Base-by-base conservation (phyloP, 169 alveolate species). In the Eimeria sp. region DNA sequence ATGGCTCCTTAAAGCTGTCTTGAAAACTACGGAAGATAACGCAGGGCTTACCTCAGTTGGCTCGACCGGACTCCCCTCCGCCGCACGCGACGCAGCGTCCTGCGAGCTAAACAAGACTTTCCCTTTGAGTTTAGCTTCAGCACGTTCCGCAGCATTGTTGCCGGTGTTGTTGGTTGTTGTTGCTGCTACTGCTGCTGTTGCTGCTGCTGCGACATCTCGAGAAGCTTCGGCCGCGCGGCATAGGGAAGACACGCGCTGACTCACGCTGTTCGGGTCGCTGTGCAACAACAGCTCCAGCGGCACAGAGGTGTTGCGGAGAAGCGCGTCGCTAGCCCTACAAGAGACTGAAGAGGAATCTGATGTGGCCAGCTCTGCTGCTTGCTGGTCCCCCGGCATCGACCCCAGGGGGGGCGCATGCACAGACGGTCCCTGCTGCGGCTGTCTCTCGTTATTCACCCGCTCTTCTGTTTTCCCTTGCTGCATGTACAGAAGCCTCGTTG, bases 201-300 rank as follows among this genome's bases (percentile, higher is more conserved):
- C 51, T 11, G 83, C 83, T 34, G 70, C 27, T 61, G 70, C 10
- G 45, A 14, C 61, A 10, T 49, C 91, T 13, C 73, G 91, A 51
- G 73, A 11, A 45, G 91, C 73, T 20, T 51, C 73, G 14, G 49
- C 73, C 91, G 61, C 40, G 67, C 75, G 49, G 49, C 75, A 5
- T 9, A 57, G 49, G 16, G 75, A 83, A 20, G 91, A 30, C 54
- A 18, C 30, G 75, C 73, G 73, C 70, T 51, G 25, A 40, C 91
- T 49, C 30, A 51, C 51, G 47, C 75, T 18, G 51, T 57, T 14
- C 75, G 75, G 5, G 75, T 54, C 75, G 47, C 20, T 30, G 13
- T 5, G 30, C 45, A 51, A 58, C 92, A 84, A 27, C 89, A 84
- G 43, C 70, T 57, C 20, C 51, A 34, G 78, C 13, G 92, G 61